Conservation (phyloP, 2,329 filamentous ascomycete genomes). For the Alternaria ethzedia region DNA sequence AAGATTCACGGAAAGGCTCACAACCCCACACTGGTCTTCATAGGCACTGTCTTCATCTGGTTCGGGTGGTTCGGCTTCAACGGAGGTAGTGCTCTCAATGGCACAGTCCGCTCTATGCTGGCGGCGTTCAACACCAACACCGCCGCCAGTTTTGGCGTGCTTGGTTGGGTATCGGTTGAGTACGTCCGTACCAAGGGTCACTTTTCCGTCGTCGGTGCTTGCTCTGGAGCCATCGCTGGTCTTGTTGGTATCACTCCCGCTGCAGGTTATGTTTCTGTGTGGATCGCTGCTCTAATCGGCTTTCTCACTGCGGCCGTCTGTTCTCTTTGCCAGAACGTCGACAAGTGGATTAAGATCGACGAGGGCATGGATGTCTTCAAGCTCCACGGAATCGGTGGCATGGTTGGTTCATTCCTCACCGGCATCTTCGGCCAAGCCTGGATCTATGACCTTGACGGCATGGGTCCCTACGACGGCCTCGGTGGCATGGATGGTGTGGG, state of each 20-base stretch:
- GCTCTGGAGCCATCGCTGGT: constrained; percentile 64
- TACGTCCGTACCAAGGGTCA: constrained; percentile 59
- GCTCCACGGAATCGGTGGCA: constrained; percentile 64
- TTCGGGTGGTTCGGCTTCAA: constrained; percentile 69
- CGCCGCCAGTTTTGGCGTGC: constrained; percentile 60
- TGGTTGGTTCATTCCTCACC: constrained; percentile 64
- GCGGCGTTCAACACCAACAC: constrained; percentile 66
- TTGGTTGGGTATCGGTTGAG: constrained; percentile 62
- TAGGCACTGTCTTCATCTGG: constrained; percentile 71
- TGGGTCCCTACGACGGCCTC: constrained; percentile 51
- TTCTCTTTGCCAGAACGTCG: constrained; percentile 57
- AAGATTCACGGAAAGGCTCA: constrained; percentile 63
- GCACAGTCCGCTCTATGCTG: constrained; percentile 59
- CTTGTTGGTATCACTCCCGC: constrained; percentile 67
- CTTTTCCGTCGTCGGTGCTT: constrained; percentile 63
- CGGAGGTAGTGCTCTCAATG: constrained; percentile 59
- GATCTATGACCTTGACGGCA: constrained; percentile 59
- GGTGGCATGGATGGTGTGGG: constrained; percentile 63
- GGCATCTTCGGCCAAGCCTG: constrained; percentile 62
- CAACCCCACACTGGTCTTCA: constrained; percentile 68
- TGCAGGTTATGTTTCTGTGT: constrained; percentile 60
- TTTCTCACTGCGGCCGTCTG: constrained; percentile 62
- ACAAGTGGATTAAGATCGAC: constrained; percentile 62
- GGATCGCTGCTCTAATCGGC: constrained; percentile 63
- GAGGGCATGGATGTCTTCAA: constrained; percentile 67